Evolutionary conservation across 2,329 filamentous ascomycete species (phyloP).

Genomic region (Neospermospora avenae): DNA sequence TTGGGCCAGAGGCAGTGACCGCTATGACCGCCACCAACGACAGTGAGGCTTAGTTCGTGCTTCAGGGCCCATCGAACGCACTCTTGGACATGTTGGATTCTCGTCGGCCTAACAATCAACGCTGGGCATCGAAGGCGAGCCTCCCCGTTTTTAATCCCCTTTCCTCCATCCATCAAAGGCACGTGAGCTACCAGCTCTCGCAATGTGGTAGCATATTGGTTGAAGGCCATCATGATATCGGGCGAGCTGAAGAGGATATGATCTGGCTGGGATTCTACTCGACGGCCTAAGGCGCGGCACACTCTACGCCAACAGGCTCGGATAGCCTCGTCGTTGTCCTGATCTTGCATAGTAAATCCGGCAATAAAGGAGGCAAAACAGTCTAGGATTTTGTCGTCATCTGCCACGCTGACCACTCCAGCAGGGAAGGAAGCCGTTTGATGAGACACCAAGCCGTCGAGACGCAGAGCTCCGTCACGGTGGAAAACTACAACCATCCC

Average conservation of each 20-base stretch:
- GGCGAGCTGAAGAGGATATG: conserved; percentile 42
- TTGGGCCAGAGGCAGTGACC: conserved; percentile 53
- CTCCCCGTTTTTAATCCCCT: conserved; percentile 49
- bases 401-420: conserved; percentile 41
- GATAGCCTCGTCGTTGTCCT: conserved; percentile 32
- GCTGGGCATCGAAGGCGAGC: conserved; percentile 45
- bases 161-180: conserved; percentile 26
- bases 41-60: conserved; percentile 43
- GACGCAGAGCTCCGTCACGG: conserved; percentile 42
- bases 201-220: conserved; percentile 42
- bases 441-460: conserved; percentile 49
- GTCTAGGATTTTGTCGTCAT: conserved; percentile 47
- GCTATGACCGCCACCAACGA: conserved; percentile 58
- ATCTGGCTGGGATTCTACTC: conserved; percentile 37
- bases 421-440: conserved; percentile 45
- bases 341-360: conserved; percentile 41
- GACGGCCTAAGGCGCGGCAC: conserved; percentile 47
- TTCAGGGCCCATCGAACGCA: conserved; percentile 56
- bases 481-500: conserved; percentile 54
- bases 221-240: conserved; percentile 51
- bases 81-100: conserved; percentile 48
- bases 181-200: conserved; percentile 43
- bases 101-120: conserved; percentile 44
- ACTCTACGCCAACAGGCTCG: conserved; percentile 45
- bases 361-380: conserved; percentile 51